phyloP scores from a whole-genome alignment of 176 grass and related monocot species.

The Chrysopogon serrulatus region DNA sequence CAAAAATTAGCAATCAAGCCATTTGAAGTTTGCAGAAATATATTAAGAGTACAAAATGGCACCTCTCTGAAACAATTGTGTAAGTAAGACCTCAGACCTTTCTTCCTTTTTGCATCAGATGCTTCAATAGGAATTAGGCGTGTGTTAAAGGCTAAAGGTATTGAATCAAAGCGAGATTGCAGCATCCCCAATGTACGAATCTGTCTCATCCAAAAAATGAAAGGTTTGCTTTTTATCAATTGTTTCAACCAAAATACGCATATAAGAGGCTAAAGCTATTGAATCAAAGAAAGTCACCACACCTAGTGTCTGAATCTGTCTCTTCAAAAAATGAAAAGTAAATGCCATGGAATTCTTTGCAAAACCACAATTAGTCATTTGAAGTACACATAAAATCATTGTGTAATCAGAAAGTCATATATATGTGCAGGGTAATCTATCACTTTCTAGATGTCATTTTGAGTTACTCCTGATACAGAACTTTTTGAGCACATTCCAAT shows the following conservation, averaged over 20 bases:
- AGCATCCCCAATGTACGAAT: conserved; percentile 90
- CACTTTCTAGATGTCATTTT: conserved; percentile 5
- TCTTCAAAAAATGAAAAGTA: conserved; percentile 26
- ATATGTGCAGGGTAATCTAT: neutral
- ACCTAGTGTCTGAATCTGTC: conserved; percentile 63
- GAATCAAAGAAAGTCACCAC: conserved; percentile 57
- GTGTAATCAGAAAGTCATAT: neutral
- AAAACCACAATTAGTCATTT: conserved; percentile 22
- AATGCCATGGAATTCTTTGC: conserved; percentile 5
- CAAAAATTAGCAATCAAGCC: conserved; percentile 20
- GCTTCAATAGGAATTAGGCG: conserved; percentile 73
- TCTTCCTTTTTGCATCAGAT: conserved; percentile 58
- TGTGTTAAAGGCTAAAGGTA: conserved; percentile 67
- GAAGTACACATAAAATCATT: neutral
- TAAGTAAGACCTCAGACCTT: conserved; percentile 79
- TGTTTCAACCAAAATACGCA: conserved; percentile 43
- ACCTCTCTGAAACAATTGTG: conserved; percentile 65
- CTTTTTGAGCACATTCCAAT: neutral
- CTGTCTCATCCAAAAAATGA: conserved; percentile 49
- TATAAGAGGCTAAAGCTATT: conserved; percentile 54
- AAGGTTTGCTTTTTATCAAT: conserved; percentile 35
- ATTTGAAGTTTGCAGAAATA: conserved; percentile 15
- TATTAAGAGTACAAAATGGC: conserved; percentile 12
- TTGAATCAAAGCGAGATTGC: conserved; percentile 77
- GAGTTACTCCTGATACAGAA: neutral